Evolutionary conservation across 306 rosid genomes (phyloP).

Genomic region (Trifolium dubium): DNA sequence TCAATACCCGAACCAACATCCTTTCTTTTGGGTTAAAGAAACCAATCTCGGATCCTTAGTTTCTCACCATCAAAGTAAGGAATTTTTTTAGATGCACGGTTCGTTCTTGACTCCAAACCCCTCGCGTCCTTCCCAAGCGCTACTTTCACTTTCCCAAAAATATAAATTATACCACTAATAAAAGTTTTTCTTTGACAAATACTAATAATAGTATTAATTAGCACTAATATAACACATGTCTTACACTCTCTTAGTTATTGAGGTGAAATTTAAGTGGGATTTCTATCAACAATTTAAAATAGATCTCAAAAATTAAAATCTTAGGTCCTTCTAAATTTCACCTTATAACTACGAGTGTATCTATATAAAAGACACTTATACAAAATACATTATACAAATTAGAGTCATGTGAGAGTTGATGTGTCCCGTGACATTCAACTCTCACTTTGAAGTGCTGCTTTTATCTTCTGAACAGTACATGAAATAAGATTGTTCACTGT

Average conservation of each 20-base stretch:
- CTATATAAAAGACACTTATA: too few species aligned
- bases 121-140: constrained; percentile 40
- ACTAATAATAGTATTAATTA: too few species aligned
- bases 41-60: background rate
- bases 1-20: constrained; percentile 99
- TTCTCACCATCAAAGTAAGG: constrained; percentile 51
- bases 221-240: too few species aligned
- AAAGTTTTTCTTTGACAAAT: too few species aligned
- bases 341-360: background rate
- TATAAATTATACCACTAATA: too few species aligned
- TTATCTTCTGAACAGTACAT: constrained; percentile 91
- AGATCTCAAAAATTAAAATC: too few species aligned
- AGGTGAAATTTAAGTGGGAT: background rate
- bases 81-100: constrained; percentile 69
- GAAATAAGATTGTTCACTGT: constrained; percentile 91
- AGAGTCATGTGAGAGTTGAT: background rate
- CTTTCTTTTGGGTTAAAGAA: constrained; percentile 54
- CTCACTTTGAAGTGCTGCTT: constrained; percentile 75
- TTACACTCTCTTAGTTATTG: background rate
- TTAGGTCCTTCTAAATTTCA: background rate
- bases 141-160: background rate
- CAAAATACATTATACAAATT: background rate
- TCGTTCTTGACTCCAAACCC: constrained; percentile 96
- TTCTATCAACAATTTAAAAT: too few species aligned
- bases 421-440: constrained; percentile 46